A percentile compares a stretch with the other conserved stretches of the same genome.
phyloP scores from a whole-genome alignment of 2,329 filamentous ascomycete species.

The Alternaria brassicae region DNA sequence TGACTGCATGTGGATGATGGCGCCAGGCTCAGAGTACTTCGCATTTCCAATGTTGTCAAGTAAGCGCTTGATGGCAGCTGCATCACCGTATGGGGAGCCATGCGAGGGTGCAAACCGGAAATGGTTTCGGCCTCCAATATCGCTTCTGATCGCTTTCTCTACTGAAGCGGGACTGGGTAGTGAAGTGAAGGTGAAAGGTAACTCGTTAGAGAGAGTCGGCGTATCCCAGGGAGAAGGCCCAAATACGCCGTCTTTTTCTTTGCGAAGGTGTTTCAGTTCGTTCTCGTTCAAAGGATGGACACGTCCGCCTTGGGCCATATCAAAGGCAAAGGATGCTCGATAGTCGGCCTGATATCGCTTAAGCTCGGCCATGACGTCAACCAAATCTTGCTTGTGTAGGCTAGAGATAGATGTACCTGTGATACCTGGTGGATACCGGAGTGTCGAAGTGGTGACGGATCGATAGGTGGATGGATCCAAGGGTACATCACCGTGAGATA shows the following conservation, averaged over 20 bases:
- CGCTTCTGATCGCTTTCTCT: slow-evolving; percentile 6
- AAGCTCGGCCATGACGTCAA: slow-evolving; percentile 20
- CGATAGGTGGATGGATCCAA: neutral
- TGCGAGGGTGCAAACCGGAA: slow-evolving; percentile 14
- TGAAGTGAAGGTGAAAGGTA: slow-evolving; percentile 1
- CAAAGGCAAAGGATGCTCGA: neutral
- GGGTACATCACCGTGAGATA: neutral
- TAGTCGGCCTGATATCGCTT: slow-evolving; percentile 7
- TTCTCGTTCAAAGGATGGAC: slow-evolving; percentile 16
- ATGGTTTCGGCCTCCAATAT: slow-evolving; percentile 12
- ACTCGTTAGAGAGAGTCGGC: slow-evolving; percentile 5
- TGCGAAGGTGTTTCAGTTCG: slow-evolving; percentile 6
- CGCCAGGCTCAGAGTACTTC: slow-evolving; percentile 8
- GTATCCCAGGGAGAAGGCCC: slow-evolving; percentile 6
- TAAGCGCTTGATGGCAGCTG: slow-evolving; percentile 6
- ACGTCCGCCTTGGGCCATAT: neutral
- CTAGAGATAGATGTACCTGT: neutral
- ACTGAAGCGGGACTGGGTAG: slow-evolving; percentile 1
- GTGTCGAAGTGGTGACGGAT: neutral
- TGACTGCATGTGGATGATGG: slow-evolving; percentile 18
- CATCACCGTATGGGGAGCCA: slow-evolving; percentile 9
- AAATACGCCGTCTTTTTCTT: slow-evolving; percentile 1
- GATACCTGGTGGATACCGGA: too few relatives aligned
- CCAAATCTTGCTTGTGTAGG: slow-evolving; percentile 16
- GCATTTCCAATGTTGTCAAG: slow-evolving; percentile 16